Evolutionary conservation across 2,329 filamentous ascomycete genomes (phyloP).

Genomic region (Xylaria digitata): DNA sequence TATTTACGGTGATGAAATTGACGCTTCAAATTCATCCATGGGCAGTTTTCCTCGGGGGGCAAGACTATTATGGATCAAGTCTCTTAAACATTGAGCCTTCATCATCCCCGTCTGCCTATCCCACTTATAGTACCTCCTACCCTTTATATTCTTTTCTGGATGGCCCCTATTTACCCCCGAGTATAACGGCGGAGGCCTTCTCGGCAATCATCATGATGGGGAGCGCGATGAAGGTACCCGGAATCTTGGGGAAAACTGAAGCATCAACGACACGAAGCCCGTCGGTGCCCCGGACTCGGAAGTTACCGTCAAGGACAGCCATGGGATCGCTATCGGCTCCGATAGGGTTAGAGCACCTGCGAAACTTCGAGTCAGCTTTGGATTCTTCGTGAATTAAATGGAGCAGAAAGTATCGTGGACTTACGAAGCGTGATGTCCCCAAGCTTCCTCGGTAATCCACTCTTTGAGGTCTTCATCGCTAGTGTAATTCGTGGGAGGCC

Average conservation of each 20-base stretch:
- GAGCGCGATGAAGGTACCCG: constrained; percentile 49
- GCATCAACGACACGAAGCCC: constrained; percentile 67
- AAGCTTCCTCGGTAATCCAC: constrained; percentile 44
- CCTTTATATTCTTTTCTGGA: neutral
- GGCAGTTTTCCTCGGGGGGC: neutral
- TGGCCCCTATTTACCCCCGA: constrained; percentile 18
- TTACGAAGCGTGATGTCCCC: constrained; percentile 46
- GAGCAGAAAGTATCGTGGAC: neutral
- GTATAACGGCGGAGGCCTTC: constrained; percentile 47
- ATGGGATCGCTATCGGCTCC: constrained; percentile 59
- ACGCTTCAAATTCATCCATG: neutral
- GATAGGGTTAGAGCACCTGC: constrained; percentile 41
- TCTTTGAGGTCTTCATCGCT: constrained; percentile 40
- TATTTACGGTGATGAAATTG: neutral
- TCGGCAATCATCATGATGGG: constrained; percentile 44
- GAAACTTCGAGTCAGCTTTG: constrained; percentile 4
- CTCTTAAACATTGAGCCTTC: neutral
- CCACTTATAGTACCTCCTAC: neutral
- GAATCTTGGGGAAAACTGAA: constrained; percentile 63
- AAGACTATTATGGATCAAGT: neutral
- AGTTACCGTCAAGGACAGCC: constrained; percentile 63
- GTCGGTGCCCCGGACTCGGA: constrained; percentile 62
- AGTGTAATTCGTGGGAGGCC: constrained; percentile 34
- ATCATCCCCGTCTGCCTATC: neutral
- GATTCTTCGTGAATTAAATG: neutral